Percentiles rank a stretch among this genome's conserved stretches.
Conservation (phyloP, 2,329 filamentous ascomycete species). For the Bipolaris cookei region DNA sequence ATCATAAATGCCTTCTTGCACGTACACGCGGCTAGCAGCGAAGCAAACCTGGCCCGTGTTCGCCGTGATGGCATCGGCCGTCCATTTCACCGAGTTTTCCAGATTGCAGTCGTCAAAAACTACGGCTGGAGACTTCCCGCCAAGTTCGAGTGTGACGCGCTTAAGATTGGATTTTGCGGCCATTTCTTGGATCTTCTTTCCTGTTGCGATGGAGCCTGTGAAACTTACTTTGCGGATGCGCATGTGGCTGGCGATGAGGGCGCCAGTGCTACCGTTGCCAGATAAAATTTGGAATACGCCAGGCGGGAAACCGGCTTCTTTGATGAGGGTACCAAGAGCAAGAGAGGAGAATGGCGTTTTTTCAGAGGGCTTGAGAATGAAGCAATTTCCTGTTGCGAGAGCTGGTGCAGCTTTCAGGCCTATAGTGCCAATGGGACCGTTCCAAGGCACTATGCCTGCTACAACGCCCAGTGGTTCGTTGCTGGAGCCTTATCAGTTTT, state of each 20-base stretch:
- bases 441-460: conserved; percentile 54
- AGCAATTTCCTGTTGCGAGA: conserved; percentile 45
- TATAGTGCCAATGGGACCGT: conserved; percentile 49
- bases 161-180: conserved; percentile 53
- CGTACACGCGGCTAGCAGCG: conserved; percentile 48
- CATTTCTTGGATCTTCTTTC: conserved; percentile 51
- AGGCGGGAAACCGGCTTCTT: conserved; percentile 49
- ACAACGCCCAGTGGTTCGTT: conserved; percentile 54
- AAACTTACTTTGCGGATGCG: conserved; percentile 51
- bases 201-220: conserved; percentile 48
- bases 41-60: conserved; percentile 51
- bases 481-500: background rate
- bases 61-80: conserved; percentile 44
- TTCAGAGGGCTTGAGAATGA: conserved; percentile 48
- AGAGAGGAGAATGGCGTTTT: conserved; percentile 46
- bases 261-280: conserved; percentile 49
- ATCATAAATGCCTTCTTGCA: conserved; percentile 49
- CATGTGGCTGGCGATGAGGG: conserved; percentile 49
- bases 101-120: conserved; percentile 55
- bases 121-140: conserved; percentile 54
- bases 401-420: conserved; percentile 48
- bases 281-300: conserved; percentile 52
- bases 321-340: conserved; percentile 43
- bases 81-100: conserved; percentile 50
- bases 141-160: conserved; percentile 53